Base-by-base conservation (phyloP, 345 rosid species). In the Psidium guajava region DNA sequence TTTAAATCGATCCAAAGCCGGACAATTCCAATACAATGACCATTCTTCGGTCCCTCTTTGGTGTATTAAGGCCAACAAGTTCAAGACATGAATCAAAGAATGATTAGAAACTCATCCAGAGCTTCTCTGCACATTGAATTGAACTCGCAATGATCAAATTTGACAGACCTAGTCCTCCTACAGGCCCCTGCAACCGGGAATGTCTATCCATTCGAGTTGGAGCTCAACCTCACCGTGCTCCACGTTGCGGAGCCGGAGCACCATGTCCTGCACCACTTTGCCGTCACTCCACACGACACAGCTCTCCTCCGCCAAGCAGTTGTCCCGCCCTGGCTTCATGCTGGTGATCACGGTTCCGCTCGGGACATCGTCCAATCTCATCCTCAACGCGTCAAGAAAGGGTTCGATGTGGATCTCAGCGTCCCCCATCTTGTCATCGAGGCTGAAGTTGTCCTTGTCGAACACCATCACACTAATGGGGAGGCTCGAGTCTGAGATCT, bases 401-500 rank as follows among this genome's bases (percentile, higher is more conserved):
- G 82, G 52, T 44, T 4, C 10, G 32, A 81, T 22, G 36, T 12
- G 32, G 52, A 81, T 81, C 51, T 49, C 54, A 25, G 82, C 82
- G 16, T 81, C 82, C 51, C 82, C 82, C 82, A 81, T 81, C 82
- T 81, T 81, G 82, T 81, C 82, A 32, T 81, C 82, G 12, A 49
- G 82, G 82, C 36, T 81, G 82, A 81, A 81, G 27, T 51, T 49
- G 52, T 81, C 82, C 82, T 42, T 81, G 82, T 81, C 82, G 54
- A 49, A 81, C 11, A 81, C 51, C 90, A 94, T 98, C 57, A 96
- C 84, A 87, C 87, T 91, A 59, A 96, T 24, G 0, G 96, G 94
- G 83, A 90, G 90, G 88, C 18, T 91, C 18, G 94, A 91, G 86
- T 96, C 98, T 22, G 85, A 21, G 54, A 96, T 85, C 2, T 94